Conservation (phyloP, 2,329 filamentous ascomycete species). For the Sporothrix mexicana region DNA sequence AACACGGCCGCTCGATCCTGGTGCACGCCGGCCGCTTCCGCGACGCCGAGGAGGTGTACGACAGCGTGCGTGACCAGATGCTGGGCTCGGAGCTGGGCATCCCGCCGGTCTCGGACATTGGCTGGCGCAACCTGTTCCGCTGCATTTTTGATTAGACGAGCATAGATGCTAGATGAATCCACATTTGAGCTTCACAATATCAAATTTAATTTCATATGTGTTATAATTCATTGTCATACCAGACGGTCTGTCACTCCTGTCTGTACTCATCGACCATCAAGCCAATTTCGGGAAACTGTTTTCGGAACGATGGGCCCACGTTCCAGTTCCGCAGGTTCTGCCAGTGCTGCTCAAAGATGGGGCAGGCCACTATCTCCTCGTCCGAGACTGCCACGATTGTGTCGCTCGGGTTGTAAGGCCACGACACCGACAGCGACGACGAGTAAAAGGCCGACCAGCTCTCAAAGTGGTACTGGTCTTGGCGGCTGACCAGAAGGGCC, state of each 20-base stretch:
- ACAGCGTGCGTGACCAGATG: not conserved
- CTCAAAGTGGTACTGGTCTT: constrained; percentile 22
- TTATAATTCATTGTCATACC: not conserved
- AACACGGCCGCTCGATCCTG: constrained; percentile 15
- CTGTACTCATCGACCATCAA: constrained; percentile 15
- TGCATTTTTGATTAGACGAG: constrained; percentile 8
- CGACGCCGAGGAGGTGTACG: constrained; percentile 16
- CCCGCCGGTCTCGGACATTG: constrained; percentile 8
- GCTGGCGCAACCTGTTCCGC: constrained; percentile 18
- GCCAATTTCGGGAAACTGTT: constrained; percentile 7
- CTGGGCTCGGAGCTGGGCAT: constrained; percentile 8
- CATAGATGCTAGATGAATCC: not conserved
- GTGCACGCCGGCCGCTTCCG: constrained; percentile 20
- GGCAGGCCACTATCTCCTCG: constrained; percentile 18
- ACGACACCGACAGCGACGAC: not conserved
- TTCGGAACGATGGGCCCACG: not conserved
- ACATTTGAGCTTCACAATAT: not conserved
- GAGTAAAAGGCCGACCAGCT: constrained; percentile 19
- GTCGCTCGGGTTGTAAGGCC: constrained; percentile 18
- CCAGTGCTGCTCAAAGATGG: constrained; percentile 27
- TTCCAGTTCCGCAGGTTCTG: constrained; percentile 7
- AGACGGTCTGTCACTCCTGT: not conserved
- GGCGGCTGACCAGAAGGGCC: constrained; percentile 2
- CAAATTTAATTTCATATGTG: not conserved
- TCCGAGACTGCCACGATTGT: constrained; percentile 3